Evolutionary conservation across 1,284 basidiomycete species (phyloP).

Genomic region (Xerocomus cyaneibrunnescens): DNA sequence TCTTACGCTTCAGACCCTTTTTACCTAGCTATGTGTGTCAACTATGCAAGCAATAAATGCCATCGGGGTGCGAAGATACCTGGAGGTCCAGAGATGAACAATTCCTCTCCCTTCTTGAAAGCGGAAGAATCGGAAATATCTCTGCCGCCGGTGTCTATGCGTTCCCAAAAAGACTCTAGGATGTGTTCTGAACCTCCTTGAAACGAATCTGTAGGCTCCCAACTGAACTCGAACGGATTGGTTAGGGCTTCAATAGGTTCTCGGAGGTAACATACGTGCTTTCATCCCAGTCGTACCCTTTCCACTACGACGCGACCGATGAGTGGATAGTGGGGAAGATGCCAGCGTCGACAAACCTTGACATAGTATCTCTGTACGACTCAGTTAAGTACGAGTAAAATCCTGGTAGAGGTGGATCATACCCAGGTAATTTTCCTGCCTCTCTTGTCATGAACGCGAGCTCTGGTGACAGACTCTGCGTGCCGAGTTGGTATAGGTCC

Average conservation of each 20-base stretch:
- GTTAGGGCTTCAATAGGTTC: background rate
- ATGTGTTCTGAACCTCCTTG: constrained; percentile 54
- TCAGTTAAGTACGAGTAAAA: constrained; percentile 21
- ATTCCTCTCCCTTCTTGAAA: constrained; percentile 56
- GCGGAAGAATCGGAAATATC: constrained; percentile 47
- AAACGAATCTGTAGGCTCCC: constrained; percentile 69
- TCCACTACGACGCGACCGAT: constrained; percentile 52
- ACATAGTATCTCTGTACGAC: constrained; percentile 56
- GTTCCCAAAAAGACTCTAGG: constrained; percentile 59
- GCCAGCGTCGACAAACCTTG: constrained; percentile 45
- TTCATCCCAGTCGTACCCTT: constrained; percentile 56
- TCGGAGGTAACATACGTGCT: constrained; percentile 58
- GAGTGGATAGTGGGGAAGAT: background rate
- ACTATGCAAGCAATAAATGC: background rate
- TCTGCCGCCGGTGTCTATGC: constrained; percentile 49
- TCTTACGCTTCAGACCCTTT: constrained; percentile 27
- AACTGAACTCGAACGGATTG: constrained; percentile 41
- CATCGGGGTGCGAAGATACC: constrained; percentile 37
- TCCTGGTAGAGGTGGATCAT: constrained; percentile 17
- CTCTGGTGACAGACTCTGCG: constrained; percentile 54
- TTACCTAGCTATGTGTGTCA: constrained; percentile 17
- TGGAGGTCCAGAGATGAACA: constrained; percentile 56
- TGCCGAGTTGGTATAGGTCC: background rate
- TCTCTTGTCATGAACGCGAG: constrained; percentile 45
- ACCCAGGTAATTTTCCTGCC: constrained; percentile 49